Base-by-base conservation (phyloP, 768 basidiomycete genomes). In the Amanita brunnescens region DNA sequence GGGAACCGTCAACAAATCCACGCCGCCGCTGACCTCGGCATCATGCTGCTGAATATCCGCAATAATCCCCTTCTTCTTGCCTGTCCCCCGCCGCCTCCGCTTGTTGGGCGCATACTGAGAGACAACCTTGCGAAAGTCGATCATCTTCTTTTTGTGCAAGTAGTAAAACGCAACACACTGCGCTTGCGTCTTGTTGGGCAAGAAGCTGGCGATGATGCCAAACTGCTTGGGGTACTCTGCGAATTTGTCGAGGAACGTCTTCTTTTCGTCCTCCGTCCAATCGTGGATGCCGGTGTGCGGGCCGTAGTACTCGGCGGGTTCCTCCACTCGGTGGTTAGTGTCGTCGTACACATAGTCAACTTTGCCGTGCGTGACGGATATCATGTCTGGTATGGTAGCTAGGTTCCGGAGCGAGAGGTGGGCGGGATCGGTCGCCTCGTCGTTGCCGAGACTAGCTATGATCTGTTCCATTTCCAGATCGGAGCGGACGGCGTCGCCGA, bases 391-490 rank as follows among this genome's bases (percentile, higher is more conserved):
- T 30, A 96, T 85, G 45, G 70, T 78, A 14, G 94, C 94, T 30
- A 91, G 77, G 55, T 96, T 96, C 55, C 80, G 77, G 49, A 82
- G 71, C 3, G 91, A 88, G n/a, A 96, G 81, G 55, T 88, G 80
- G 56, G 80, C 87, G 0, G 94, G 91, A 66, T 98, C 93, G n/a
- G 85, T 89, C 26, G 90, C 81, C 54, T 95, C 93, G 56, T 95
- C 91, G 58, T 85, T 87, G 21, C 91, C 92, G 35, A 96, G 71
- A 60, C 85, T 90, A n/a, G 91, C 91, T 52, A 98, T 87, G 62
- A 98, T 92, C 67, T 93, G 91, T 61, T 96, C 90, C 82, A 96
- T 93, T 71, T 97, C 95, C 51, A 95, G 76, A 66, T 97, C 94
- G 14, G 93, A 92, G 3, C 91, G 85, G 13, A 93, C 93, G 12